phyloP scores from a whole-genome alignment of 495 filamentous ascomycete species.

The Penicillium odoratum region DNA sequence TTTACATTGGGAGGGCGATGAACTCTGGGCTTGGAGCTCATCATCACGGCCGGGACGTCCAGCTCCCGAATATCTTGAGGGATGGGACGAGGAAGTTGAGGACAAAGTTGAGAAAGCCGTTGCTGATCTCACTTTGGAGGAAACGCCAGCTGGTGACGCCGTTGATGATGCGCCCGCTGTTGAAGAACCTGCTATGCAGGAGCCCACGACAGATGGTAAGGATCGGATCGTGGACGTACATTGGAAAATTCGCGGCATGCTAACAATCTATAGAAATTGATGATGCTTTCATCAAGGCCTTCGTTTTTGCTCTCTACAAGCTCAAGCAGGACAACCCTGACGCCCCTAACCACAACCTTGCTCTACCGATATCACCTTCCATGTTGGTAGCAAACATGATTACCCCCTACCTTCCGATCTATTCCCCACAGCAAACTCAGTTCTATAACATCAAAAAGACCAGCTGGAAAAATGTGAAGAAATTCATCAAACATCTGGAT shows the following conservation, averaged over 20 bases:
- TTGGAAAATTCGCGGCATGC: conserved; percentile 9
- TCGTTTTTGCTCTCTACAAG: conserved; percentile 62
- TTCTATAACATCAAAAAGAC: conserved; percentile 72
- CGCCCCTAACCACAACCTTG: conserved; percentile 51
- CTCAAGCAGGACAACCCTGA: conserved; percentile 53
- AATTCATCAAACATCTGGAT: conserved; percentile 71
- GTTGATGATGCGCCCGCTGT: conserved; percentile 22
- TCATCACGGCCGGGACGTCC: conserved; percentile 52
- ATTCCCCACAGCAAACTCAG: conserved; percentile 52
- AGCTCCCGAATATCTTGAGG: conserved; percentile 51
- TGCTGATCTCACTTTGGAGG: conserved; percentile 42
- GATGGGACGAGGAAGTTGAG: conserved; percentile 37
- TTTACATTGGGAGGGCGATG: conserved; percentile 73
- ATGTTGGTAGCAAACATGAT: conserved; percentile 65
- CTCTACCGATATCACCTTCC: conserved; percentile 65
- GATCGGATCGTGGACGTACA: not conserved
- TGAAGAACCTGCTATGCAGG: conserved; percentile 38
- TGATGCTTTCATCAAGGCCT: conserved; percentile 65
- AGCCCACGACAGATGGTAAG: conserved; percentile 57
- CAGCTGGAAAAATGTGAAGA: conserved; percentile 72
- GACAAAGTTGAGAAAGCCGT: conserved; percentile 42
- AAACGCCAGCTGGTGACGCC: conserved; percentile 28
- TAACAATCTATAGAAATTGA: conserved; percentile 60
- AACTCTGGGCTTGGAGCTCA: conserved; percentile 66
- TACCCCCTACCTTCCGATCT: conserved; percentile 66